A percentile compares a stretch with the other conserved stretches of the same genome.
These are phyloP conservation scores for Teratosphaeriaceae sp. DNA, from an alignment of 2,329 filamentous ascomycete species.

Conservation along the genomic window DNA sequence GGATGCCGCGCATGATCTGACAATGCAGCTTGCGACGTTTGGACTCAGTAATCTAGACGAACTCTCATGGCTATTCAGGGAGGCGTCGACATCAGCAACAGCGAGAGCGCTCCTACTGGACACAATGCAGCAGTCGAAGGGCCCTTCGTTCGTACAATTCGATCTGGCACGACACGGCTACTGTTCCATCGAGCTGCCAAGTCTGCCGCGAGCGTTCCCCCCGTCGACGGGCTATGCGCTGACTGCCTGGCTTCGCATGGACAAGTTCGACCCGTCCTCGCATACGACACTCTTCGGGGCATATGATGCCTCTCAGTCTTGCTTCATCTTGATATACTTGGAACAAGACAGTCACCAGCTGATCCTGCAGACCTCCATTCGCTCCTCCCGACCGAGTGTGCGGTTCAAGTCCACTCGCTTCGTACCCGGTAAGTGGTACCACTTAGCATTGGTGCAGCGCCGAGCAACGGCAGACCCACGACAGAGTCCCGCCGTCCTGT, in stretches of 20 bases:
- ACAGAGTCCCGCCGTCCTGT: slow-evolving; percentile 60
- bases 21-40: slow-evolving; percentile 60
- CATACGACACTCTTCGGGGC: slow-evolving; percentile 96
- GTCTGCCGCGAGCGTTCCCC: slow-evolving; percentile 78
- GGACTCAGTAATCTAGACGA: slow-evolving; percentile 78
- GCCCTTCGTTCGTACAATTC: slow-evolving; percentile 85
- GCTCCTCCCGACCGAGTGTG: slow-evolving; percentile 77
- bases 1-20: slow-evolving; percentile 8
- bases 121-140: slow-evolving; percentile 66
- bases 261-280: slow-evolving; percentile 72
- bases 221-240: slow-evolving; percentile 83
- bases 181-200: slow-evolving; percentile 82
- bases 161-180: slow-evolving; percentile 84
- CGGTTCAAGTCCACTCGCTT: slow-evolving; percentile 84
- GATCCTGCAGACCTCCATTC: slow-evolving; percentile 92
- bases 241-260: slow-evolving; percentile 80
- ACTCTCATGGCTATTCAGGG: slow-evolving; percentile 66
- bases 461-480: slow-evolving; percentile 19
- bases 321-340: slow-evolving; percentile 88
- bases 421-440: slow-evolving; percentile 77
- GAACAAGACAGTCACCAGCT: slow-evolving; percentile 91
- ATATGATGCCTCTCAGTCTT: slow-evolving; percentile 85
- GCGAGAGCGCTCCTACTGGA: slow-evolving; percentile 65
- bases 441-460: slow-evolving; percentile 81
- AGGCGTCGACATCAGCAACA: slow-evolving; percentile 44